Evolutionary conservation across 2,329 filamentous ascomycete species (phyloP), one percentile per base, ranked within the genome.

Genomic region (Westerdykella sp.): DNA sequence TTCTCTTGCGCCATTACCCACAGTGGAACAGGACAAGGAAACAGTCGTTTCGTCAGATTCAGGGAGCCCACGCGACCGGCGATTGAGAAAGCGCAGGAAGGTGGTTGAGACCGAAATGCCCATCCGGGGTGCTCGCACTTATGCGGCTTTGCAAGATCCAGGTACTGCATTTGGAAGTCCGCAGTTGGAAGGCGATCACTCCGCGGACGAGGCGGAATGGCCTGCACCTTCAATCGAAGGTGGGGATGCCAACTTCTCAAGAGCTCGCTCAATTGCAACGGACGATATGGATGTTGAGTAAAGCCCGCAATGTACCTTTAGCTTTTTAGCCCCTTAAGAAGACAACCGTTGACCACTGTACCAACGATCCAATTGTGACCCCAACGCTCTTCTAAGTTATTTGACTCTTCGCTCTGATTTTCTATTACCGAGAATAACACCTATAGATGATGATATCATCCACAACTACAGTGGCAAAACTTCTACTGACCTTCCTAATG

Each of bases 401-500:
- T 28, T 28, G 25, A 28, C 25, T 10, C 4, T 28, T 28, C 11
- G 4, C 4, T 28, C 11, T 9, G 25, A 7, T 28, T 28, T 28
- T 28, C 25, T 28, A 10, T 9, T 28, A 10, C 25, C 25, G 4
- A 12, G 25, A 28, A 28, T 28, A 28, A 28, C 4, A 35, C 13
- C 5, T 35, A 13, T 18, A 35, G 32, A 35, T 35, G n/a, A 13
- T 35, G n/a, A 14, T 7, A 13, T 35, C 32, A 35, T 35, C 32
- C 32, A 14, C n/a, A 14, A 5, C 6, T 32, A 14, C 6, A 6
- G 30, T 13, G 30, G 30, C 30, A 14, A 32, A 3, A 32, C 14
- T 9, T 35, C n/a, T 12, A 35, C 4, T 35, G 32, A 61, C 60
- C 61, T 63, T 46, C 60, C 59, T 50, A 40, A 47, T 54, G 21